Evolutionary conservation across 2,329 filamentous ascomycete species (phyloP).

Genomic region (Fusarium haematococcum): DNA sequence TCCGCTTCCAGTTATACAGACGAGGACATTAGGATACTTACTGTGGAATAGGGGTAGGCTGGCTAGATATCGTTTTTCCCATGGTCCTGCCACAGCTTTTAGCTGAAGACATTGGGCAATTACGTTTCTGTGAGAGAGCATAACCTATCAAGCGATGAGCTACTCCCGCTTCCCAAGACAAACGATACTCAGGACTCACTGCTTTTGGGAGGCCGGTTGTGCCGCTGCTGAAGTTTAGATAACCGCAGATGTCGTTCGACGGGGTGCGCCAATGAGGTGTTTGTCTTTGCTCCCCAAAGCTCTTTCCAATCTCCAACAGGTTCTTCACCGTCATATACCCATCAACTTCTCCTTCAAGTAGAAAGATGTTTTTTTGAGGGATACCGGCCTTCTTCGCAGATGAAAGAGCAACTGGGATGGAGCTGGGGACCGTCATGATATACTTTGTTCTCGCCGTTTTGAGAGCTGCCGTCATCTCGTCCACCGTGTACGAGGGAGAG

Average conservation of each 20-base stretch:
- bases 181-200: constrained; percentile 1
- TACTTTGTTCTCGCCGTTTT: constrained; percentile 13
- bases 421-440: neutral
- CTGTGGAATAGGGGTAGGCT: constrained; percentile 45
- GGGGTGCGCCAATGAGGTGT: too few species aligned
- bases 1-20: too few species aligned
- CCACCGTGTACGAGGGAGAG: constrained; percentile 19
- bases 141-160: constrained; percentile 7
- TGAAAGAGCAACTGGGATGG: neutral
- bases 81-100: neutral
- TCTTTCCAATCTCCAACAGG: neutral
- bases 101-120: constrained; percentile 37
- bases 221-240: constrained; percentile 39
- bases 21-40: neutral
- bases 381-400: constrained; percentile 14
- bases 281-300: too few species aligned
- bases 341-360: neutral
- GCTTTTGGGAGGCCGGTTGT: constrained; percentile 41
- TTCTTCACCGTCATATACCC: neutral
- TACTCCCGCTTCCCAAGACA: too few species aligned
- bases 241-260: constrained; percentile 9
- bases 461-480: constrained; percentile 13
- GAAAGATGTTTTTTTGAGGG: neutral
- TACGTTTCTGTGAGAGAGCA: constrained; percentile 39
- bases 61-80: constrained; percentile 27